Conservation (phyloP, 2,329 filamentous ascomycete species). For the Shiraia bambusicola region DNA sequence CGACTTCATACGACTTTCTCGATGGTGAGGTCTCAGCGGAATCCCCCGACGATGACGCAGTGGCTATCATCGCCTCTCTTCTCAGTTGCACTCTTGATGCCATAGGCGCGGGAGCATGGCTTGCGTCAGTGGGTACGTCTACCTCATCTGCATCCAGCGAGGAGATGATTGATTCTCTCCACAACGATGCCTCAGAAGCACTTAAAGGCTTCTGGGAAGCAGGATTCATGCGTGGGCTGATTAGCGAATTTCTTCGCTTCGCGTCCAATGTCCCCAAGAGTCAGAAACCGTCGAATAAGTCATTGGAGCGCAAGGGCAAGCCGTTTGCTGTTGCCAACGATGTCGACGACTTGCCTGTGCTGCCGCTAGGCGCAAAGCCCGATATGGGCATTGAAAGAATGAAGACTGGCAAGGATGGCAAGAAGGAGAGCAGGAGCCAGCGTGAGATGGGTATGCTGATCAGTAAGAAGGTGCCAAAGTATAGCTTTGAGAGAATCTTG, state of each 20-base stretch:
- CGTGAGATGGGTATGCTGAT: slow-evolving; percentile 76
- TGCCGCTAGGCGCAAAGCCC: slow-evolving; percentile 73
- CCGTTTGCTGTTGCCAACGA: slow-evolving; percentile 44
- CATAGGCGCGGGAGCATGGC: slow-evolving; percentile 72
- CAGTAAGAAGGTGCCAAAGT: slow-evolving; percentile 77
- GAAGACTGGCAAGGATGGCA: slow-evolving; percentile 67
- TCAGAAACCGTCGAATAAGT: slow-evolving; percentile 34
- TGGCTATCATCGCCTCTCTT: slow-evolving; percentile 70
- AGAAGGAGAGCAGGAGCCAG: slow-evolving; percentile 66
- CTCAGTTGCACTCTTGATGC: slow-evolving; percentile 74
- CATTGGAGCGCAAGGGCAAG: slow-evolving; percentile 50
- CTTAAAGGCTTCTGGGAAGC: slow-evolving; percentile 72
- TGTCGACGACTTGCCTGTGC: slow-evolving; percentile 50
- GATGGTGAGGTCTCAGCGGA: slow-evolving; percentile 47
- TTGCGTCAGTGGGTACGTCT: slow-evolving; percentile 53
- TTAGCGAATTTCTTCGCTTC: slow-evolving; percentile 68
- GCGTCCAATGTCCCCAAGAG: slow-evolving; percentile 30
- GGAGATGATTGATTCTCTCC: slow-evolving; percentile 66
- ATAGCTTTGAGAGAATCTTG: slow-evolving; percentile 75
- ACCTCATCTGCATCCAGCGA: slow-evolving; percentile 57
- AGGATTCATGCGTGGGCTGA: slow-evolving; percentile 62
- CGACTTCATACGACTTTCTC: slow-evolving; percentile 66
- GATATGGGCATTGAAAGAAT: slow-evolving; percentile 49
- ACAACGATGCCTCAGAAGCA: slow-evolving; percentile 68
- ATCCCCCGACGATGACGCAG: slow-evolving; percentile 65